These are phyloP conservation scores for Tylopilus sp. DNA, from an alignment of 768 basidiomycete genomes.

Conservation along the genomic window DNA sequence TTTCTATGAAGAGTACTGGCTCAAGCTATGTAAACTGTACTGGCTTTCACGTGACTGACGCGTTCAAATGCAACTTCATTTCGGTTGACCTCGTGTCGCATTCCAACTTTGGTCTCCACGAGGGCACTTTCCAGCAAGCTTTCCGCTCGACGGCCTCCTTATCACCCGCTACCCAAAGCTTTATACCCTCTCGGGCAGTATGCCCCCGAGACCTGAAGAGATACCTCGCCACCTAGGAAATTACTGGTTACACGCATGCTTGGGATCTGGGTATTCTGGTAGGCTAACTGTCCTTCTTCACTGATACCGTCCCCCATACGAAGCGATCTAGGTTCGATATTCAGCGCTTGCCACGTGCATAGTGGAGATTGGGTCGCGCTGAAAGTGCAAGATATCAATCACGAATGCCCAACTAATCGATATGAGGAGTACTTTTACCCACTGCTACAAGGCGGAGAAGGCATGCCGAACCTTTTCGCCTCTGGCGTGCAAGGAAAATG, in stretches of 20 bases:
- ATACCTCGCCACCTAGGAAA: constrained; percentile 49
- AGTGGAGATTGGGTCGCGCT: constrained; percentile 62
- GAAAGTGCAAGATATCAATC: constrained; percentile 66
- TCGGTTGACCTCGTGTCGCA: constrained; percentile 4
- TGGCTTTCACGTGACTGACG: neutral
- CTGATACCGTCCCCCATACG: neutral
- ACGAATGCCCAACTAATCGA: constrained; percentile 73
- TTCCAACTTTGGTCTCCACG: neutral
- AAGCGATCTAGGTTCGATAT: constrained; percentile 62
- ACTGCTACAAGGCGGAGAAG: constrained; percentile 62
- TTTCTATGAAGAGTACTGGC: neutral
- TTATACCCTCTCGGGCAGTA: constrained; percentile 4
- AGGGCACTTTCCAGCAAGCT: neutral
- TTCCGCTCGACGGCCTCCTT: neutral
- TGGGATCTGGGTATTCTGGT: constrained; percentile 79
- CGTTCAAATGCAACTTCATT: neutral
- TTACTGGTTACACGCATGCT: constrained; percentile 52
- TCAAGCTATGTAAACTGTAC: neutral
- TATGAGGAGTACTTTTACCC: constrained; percentile 73
- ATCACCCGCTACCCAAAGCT: neutral
- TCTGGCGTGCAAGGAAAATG: constrained; percentile 54
- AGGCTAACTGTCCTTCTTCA: constrained; percentile 13
- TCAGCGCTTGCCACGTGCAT: constrained; percentile 54
- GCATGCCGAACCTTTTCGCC: constrained; percentile 72
- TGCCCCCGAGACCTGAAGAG: constrained; percentile 11